Percentiles rank a stretch among this genome's conserved stretches.
Evolutionary conservation across 208 protist genomes (phyloP).

Genomic region (Crithidia thermophila): DNA sequence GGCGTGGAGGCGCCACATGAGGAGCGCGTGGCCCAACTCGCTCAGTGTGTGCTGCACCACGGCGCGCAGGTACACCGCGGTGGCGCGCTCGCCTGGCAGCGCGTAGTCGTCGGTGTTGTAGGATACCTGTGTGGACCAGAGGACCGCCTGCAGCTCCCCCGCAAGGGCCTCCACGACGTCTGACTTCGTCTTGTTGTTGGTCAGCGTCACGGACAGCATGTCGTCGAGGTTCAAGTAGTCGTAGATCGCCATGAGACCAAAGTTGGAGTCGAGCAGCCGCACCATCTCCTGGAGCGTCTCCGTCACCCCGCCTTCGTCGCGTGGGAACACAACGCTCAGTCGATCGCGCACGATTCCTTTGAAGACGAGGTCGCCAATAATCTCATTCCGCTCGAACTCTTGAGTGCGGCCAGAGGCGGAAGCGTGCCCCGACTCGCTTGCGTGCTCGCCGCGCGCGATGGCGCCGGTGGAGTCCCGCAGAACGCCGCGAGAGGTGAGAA

Average conservation of each 20-base stretch:
- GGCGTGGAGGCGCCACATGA: slow-evolving; percentile 74
- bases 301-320: slow-evolving; percentile 45
- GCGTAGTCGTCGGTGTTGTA: slow-evolving; percentile 35
- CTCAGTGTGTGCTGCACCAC: slow-evolving; percentile 69
- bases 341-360: slow-evolving; percentile 72
- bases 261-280: slow-evolving; percentile 77
- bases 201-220: slow-evolving; percentile 50
- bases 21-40: slow-evolving; percentile 78
- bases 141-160: slow-evolving; percentile 76
- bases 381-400: slow-evolving; percentile 80
- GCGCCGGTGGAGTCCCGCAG: slow-evolving; percentile 30
- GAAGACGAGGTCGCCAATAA: slow-evolving; percentile 83
- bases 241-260: slow-evolving; percentile 78
- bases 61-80: slow-evolving; percentile 44
- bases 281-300: slow-evolving; percentile 42
- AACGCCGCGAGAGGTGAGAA: slow-evolving; percentile 28
- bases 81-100: slow-evolving; percentile 24
- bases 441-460: too few relatives aligned
- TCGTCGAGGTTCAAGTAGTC: slow-evolving; percentile 73
- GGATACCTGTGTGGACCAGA: slow-evolving; percentile 63
- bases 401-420: slow-evolving; percentile 16
- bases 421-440: too few relatives aligned
- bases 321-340: slow-evolving; percentile 60
- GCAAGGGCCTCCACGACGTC: slow-evolving; percentile 87
- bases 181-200: slow-evolving; percentile 82